A percentile compares a stretch with the other conserved stretches of the same genome.
phyloP scores from a whole-genome alignment of 2,329 filamentous ascomycete species.

The Furcasterigmium sp. region DNA sequence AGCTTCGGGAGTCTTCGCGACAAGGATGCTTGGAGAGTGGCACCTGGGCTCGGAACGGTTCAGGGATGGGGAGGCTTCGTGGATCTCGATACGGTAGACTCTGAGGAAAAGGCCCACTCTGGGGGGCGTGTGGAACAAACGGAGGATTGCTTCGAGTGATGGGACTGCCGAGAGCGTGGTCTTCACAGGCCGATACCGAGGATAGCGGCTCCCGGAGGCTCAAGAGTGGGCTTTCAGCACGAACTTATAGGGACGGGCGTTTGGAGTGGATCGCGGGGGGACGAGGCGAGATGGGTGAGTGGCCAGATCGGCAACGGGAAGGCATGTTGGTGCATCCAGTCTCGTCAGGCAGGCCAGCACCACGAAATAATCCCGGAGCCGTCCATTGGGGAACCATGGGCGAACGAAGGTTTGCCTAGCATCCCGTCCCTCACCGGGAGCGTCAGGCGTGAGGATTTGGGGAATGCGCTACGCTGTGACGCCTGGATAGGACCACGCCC shows the following conservation, averaged over 20 bases:
- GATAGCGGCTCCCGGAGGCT: neutral
- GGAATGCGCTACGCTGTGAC: too few species aligned
- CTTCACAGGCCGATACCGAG: constrained; percentile 1
- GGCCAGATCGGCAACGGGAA: neutral
- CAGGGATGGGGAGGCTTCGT: too few species aligned
- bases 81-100: neutral
- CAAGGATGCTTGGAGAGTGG: neutral
- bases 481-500: too few species aligned
- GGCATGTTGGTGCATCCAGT: neutral
- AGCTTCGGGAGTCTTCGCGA: neutral
- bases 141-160: constrained; percentile 12
- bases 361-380: constrained; percentile 1
- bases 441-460: too few species aligned
- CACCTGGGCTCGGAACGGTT: constrained; percentile 6
- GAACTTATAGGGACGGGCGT: neutral
- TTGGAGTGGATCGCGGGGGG: neutral
- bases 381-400: neutral
- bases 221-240: neutral
- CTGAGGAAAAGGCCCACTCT: constrained; percentile 15
- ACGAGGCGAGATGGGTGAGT: neutral
- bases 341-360: neutral
- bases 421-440: too few species aligned
- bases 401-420: too few species aligned
- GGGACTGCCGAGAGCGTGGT: constrained; percentile 8
- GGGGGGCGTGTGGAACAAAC: constrained; percentile 9